phyloP scores from a whole-genome alignment of 768 basidiomycete genomes.

The Boletellus ananas region DNA sequence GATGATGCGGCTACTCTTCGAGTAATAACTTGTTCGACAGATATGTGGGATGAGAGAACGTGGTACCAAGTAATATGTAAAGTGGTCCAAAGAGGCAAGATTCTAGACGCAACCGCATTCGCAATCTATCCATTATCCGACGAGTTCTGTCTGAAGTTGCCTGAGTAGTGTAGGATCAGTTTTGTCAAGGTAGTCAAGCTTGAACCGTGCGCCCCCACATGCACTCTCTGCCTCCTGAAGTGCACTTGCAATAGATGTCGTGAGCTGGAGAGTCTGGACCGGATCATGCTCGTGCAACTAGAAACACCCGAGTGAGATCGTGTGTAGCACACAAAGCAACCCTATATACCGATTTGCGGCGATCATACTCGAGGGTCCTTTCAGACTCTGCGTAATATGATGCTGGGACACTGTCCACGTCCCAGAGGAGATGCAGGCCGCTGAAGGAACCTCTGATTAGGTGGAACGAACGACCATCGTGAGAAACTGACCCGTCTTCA shows the following conservation, averaged over 20 bases:
- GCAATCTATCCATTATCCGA: constrained; percentile 3
- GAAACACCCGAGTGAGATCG: constrained; percentile 7
- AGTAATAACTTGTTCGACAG: constrained; percentile 1
- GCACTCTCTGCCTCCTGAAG: constrained; percentile 61
- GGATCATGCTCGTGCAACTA: constrained; percentile 73
- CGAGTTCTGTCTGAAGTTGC: constrained; percentile 59
- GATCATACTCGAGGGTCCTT: constrained; percentile 71
- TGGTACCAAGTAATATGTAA: not conserved
- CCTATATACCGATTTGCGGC: constrained; percentile 61
- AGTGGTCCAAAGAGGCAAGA: not conserved
- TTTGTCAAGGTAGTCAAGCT: constrained; percentile 54
- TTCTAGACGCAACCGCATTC: not conserved
- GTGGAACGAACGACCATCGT: not conserved
- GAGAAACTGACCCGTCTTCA: constrained; percentile 32
- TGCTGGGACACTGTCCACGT: constrained; percentile 53
- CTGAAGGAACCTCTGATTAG: constrained; percentile 10
- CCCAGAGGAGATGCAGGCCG: constrained; percentile 65
- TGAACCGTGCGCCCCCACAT: constrained; percentile 61
- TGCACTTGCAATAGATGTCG: constrained; percentile 51
- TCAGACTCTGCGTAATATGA: constrained; percentile 61
- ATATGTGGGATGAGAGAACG: constrained; percentile 1
- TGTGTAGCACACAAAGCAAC: not conserved
- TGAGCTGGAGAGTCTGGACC: constrained; percentile 64
- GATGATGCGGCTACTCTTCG: constrained; percentile 7
- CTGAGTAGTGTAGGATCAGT: constrained; percentile 72